Conservation (phyloP, 1,284 basidiomycete species). For the Malassezia globosa region DNA sequence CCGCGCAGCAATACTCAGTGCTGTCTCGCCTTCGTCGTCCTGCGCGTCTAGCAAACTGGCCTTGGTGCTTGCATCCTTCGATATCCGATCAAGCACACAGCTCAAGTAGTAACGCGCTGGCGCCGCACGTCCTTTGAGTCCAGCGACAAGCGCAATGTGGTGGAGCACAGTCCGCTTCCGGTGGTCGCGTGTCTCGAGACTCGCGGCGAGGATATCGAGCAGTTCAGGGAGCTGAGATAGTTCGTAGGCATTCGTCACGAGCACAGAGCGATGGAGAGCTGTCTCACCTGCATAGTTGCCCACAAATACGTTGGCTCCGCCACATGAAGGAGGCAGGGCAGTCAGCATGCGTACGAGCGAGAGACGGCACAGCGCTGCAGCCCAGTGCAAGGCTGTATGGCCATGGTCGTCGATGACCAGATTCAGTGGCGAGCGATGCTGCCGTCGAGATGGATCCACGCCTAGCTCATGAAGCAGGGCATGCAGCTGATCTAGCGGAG, state of each 20-base stretch:
- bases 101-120: constrained; percentile 86
- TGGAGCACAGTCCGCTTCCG: constrained; percentile 84
- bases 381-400: constrained; percentile 87
- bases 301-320: constrained; percentile 39
- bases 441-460: background rate
- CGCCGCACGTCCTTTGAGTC: constrained; percentile 71
- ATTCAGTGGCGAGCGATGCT: constrained; percentile 40
- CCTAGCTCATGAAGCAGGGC: constrained; percentile 56
- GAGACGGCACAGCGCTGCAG: constrained; percentile 67
- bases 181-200: constrained; percentile 79
- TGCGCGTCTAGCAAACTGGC: constrained; percentile 73
- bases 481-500: constrained; percentile 56
- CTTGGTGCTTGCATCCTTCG: constrained; percentile 37
- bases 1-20: constrained; percentile 83
- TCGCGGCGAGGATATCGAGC: constrained; percentile 57
- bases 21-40: constrained; percentile 92
- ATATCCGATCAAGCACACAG: constrained; percentile 57
- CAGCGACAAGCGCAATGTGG: constrained; percentile 81
- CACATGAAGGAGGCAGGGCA: constrained; percentile 54
- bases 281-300: constrained; percentile 85
- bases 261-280: constrained; percentile 77
- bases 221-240: constrained; percentile 60
- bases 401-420: constrained; percentile 69
- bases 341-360: constrained; percentile 34
- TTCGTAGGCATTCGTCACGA: constrained; percentile 78